phyloP scores from a whole-genome alignment of 116 monocot species.

The Trichopus zeylanicus region DNA sequence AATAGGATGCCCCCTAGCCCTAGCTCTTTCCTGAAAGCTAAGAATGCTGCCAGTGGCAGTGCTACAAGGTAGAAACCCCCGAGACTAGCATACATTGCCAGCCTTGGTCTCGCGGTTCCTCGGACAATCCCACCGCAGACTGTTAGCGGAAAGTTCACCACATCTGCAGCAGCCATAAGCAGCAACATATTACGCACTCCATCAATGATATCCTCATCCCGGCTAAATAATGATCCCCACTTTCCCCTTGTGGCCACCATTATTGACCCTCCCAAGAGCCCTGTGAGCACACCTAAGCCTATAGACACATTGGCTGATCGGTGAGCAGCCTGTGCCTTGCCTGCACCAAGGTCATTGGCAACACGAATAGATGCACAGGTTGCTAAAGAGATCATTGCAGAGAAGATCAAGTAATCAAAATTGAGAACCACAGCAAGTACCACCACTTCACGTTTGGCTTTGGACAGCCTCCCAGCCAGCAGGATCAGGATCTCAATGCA shows the following conservation, averaged over 20 bases:
- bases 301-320: slow-evolving; percentile 48
- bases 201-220: too few relatives aligned
- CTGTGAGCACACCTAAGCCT: slow-evolving; percentile 18
- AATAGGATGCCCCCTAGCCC: slow-evolving; percentile 56
- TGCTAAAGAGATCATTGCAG: slow-evolving; percentile 60
- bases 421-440: slow-evolving; percentile 74
- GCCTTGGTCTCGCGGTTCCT: slow-evolving; percentile 61
- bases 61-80: slow-evolving; percentile 79
- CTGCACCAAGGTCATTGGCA: slow-evolving; percentile 78
- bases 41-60: slow-evolving; percentile 40
- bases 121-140: slow-evolving; percentile 71
- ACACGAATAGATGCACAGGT: slow-evolving; percentile 61
- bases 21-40: slow-evolving; percentile 40
- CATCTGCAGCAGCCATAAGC: slow-evolving; percentile 27
- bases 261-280: slow-evolving; percentile 21
- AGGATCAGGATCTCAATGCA: slow-evolving; percentile 83
- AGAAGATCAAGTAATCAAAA: slow-evolving; percentile 85
- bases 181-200: too few relatives aligned
- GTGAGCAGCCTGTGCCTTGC: slow-evolving; percentile 18
- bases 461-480: slow-evolving; percentile 51
- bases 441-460: slow-evolving; percentile 35
- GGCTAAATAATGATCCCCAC: slow-evolving; percentile 61
- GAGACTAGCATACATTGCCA: slow-evolving; percentile 61
- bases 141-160: slow-evolving; percentile 64
- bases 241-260: too few relatives aligned